Conservation (phyloP, 2,329 filamentous ascomycete genomes). For the Colletotrichum lupini region DNA sequence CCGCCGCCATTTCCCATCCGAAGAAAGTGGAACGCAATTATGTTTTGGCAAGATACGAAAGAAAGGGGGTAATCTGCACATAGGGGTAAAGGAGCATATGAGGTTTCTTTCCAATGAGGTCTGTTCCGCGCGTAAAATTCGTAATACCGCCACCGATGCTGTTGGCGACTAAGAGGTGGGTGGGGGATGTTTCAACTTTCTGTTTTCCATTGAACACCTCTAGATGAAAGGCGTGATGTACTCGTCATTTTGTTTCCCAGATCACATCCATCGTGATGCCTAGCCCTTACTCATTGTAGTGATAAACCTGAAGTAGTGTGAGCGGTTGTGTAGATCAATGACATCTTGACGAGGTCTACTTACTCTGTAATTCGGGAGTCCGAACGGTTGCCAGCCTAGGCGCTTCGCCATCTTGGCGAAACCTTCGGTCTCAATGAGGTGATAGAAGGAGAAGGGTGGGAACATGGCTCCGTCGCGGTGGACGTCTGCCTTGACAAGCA, state of each 20-base stretch:
- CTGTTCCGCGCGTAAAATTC: constrained; percentile 25
- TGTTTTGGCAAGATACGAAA: constrained; percentile 28
- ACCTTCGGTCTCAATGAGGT: constrained; percentile 97
- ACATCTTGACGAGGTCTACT: constrained; percentile 42
- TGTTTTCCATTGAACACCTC: background rate
- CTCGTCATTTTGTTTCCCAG: background rate
- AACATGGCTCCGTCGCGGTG: constrained; percentile 99
- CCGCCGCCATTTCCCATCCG: background rate
- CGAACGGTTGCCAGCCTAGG: constrained; percentile 85
- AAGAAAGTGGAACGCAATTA: constrained; percentile 23
- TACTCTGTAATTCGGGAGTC: constrained; percentile 98
- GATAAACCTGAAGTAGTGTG: constrained; percentile 73
- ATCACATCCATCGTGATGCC: background rate
- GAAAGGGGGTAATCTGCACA: constrained; percentile 20
- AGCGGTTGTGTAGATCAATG: constrained; percentile 1
- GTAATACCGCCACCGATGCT: constrained; percentile 11
- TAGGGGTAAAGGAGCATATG: constrained; percentile 7
- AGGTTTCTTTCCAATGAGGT: constrained; percentile 23
- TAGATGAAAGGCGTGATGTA: background rate
- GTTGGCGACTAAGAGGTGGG: background rate
- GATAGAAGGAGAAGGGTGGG: constrained; percentile 94
- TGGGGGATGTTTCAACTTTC: background rate
- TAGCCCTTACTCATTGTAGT: constrained; percentile 81
- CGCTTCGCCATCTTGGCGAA: constrained; percentile 97
- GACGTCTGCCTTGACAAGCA: constrained; percentile 96